Evolutionary conservation across 768 basidiomycete species (phyloP), one percentile per base, ranked within the genome.

Genomic region (Leccinum arenicola): DNA sequence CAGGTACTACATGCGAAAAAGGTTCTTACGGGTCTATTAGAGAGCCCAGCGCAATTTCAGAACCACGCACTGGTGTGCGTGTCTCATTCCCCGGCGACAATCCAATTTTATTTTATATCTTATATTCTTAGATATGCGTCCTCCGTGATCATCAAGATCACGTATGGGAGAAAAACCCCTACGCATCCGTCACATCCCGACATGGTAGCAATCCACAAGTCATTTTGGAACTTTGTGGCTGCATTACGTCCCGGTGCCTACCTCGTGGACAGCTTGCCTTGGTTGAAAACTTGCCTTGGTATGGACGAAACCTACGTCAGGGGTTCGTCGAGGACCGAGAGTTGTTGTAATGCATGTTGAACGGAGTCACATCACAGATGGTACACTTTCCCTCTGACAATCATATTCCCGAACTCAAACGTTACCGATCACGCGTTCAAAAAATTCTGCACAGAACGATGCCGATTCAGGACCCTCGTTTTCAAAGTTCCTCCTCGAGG

Each of bases 401-500:
- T 38, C 36, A 17, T 21, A 17, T 38, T 14, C 7, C 15, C 36
- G 3, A 7, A 38, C 3, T 38, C 7, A 7, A 38, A 38, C 15
- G 36, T 8, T 38, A 35, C 14, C 4, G 35, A 40, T 1, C 9
- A 17, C 36, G 40, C 36, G 40, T 6, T 6, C 14, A 35, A 35
- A 35, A 14, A 14, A 6, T 12, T n/a, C 19, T 76, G 36, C 29
- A 29, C 15, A 68, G 60, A 23, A 48, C 11, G 52, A 59, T 29
- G 40, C 61, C 3, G 38, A 60, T 27, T 55, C 75, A 11, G 72
- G 75, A 0, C 70, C 74, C 3, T 83, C 79, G 9, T 86, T 86
- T 61, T 83, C 77, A 1, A 80, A 78, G 66, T 81, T 80, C 58
- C 76, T 85, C 27, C 68, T 85, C 3, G 78, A 82, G 56, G 75